Evolutionary conservation across 768 basidiomycete genomes (phyloP).

Genomic region (Cystobasidium tubakii): DNA sequence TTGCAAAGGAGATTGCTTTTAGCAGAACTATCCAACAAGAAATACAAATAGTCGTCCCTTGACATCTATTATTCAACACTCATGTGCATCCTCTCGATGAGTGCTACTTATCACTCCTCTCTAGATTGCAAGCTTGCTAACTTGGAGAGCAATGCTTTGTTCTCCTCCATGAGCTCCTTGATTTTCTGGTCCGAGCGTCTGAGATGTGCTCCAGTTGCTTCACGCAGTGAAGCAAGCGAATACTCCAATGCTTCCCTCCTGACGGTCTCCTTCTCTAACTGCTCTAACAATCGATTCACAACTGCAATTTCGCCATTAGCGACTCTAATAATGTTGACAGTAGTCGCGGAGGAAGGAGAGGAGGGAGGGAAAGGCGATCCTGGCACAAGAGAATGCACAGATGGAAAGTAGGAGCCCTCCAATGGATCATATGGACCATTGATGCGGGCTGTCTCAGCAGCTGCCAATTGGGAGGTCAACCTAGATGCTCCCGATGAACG

Average conservation of each 20-base stretch:
- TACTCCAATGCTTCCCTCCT: neutral
- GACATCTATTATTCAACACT: too few relatives aligned
- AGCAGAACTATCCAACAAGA: too few relatives aligned
- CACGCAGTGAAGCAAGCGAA: neutral
- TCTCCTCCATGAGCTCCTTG: slow-evolving; percentile 8
- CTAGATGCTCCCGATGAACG: neutral
- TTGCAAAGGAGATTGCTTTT: neutral
- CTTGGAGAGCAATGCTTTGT: neutral
- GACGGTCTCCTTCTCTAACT: neutral
- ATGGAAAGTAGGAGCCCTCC: neutral
- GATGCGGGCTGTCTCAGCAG: neutral
- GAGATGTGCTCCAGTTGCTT: neutral
- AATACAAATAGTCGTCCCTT: too few relatives aligned
- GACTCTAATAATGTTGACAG: neutral
- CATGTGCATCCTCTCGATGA: too few relatives aligned
- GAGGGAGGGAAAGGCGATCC: neutral
- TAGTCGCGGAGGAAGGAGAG: neutral
- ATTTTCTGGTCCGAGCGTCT: neutral
- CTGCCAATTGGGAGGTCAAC: neutral
- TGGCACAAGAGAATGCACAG: neutral
- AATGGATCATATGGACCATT: neutral
- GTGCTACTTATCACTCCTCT: too few relatives aligned
- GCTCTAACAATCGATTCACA: neutral
- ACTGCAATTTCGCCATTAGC: neutral
- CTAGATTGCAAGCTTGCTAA: neutral